Conservation (phyloP, 495 filamentous ascomycete species). For the Parmelia sp. region DNA sequence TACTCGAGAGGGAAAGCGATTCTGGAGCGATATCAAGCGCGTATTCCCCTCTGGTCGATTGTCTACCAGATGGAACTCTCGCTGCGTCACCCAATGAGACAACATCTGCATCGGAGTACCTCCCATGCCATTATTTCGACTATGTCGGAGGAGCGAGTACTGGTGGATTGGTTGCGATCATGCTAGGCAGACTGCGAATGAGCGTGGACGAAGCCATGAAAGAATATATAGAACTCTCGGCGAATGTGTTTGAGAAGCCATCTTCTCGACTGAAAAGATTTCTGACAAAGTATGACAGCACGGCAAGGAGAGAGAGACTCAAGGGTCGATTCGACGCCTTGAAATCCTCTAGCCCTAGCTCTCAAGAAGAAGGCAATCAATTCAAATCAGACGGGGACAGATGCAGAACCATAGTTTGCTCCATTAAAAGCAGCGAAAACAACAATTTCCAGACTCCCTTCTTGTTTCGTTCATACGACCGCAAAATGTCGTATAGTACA, state of each 20-base stretch:
- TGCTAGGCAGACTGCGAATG: constrained; percentile 26
- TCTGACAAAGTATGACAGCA: not conserved
- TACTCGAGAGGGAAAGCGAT: not conserved
- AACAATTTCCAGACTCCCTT: not conserved
- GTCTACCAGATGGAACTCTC: not conserved
- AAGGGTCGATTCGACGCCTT: not conserved
- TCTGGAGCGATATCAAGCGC: not conserved
- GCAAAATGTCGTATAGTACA: not conserved
- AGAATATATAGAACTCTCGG: constrained; percentile 39
- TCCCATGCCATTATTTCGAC: constrained; percentile 24
- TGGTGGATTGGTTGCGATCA: constrained; percentile 24
- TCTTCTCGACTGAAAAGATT: not conserved
- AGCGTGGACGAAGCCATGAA: constrained; percentile 36
- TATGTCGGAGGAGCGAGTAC: constrained; percentile 19
- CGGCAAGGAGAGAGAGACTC: not conserved
- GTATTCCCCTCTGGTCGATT: constrained; percentile 10
- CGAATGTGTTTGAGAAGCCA: constrained; percentile 15
- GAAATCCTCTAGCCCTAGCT: not conserved
- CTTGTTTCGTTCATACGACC: constrained; percentile 10
- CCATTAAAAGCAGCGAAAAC: not conserved
- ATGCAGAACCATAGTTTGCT: constrained; percentile 10
- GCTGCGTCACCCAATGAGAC: not conserved
- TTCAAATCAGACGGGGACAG: constrained; percentile 9
- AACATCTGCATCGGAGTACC: not conserved
- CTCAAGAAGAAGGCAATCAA: not conserved